A percentile compares a stretch with the other conserved stretches of the same genome.
Conservation (phyloP, 192 early-diverging fungal genomes). For the Podila epigama region DNA sequence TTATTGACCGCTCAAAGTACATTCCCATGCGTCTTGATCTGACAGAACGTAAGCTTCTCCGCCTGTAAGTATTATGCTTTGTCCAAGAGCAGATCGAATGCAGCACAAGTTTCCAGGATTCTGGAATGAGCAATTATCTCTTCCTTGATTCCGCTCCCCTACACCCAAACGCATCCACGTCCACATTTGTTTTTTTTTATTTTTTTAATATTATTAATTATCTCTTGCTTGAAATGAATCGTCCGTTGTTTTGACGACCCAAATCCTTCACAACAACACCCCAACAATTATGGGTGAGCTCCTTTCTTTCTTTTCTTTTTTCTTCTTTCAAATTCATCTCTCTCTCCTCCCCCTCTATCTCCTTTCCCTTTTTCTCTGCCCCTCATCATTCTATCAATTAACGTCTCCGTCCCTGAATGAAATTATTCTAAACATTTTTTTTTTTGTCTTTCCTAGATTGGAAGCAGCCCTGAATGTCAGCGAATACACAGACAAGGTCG, state of each 20-base stretch:
- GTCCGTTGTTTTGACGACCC: too few species aligned
- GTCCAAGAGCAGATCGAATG: neutral
- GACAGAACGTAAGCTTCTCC: slow-evolving; percentile 90
- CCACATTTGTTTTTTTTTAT: neutral
- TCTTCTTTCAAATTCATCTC: too few species aligned
- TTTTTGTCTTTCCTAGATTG: slow-evolving; percentile 52
- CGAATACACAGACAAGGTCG: slow-evolving; percentile 69
- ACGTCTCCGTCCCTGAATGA: neutral
- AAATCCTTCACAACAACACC: too few species aligned
- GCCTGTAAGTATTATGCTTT: slow-evolving; percentile 66
- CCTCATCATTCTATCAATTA: too few species aligned
- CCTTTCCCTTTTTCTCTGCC: neutral
- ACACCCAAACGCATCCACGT: too few species aligned
- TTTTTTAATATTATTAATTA: neutral
- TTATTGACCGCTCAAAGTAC: slow-evolving; percentile 86
- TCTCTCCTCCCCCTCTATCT: slow-evolving; percentile 7
- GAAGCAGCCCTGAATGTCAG: slow-evolving; percentile 89
- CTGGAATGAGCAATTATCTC: neutral
- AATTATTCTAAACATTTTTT: neutral
- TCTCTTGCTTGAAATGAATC: too few species aligned
- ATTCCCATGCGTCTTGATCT: slow-evolving; percentile 93
- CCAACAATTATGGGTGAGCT: too few species aligned
- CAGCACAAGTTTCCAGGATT: neutral
- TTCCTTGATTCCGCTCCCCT: too few species aligned
- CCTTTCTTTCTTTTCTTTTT: too few species aligned